These are phyloP conservation scores for Ciborinia camelliae DNA, from an alignment of 2,329 filamentous ascomycete species.

Conservation along the genomic window DNA sequence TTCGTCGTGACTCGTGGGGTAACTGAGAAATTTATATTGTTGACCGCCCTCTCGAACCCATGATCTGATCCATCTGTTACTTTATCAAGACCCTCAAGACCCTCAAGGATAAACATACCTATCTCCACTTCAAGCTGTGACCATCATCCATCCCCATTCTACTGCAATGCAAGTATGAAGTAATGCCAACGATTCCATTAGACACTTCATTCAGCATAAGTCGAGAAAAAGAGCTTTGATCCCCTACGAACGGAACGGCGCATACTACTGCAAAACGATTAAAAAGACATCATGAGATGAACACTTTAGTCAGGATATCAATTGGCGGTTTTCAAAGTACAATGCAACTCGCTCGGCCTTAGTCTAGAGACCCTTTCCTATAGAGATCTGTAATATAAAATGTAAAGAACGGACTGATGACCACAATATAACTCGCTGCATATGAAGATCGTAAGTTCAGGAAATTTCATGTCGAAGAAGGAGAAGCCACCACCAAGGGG, in stretches of 20 bases:
- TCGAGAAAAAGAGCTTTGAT: neutral
- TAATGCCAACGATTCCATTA: slow-evolving; percentile 1
- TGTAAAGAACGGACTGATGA: slow-evolving; percentile 29
- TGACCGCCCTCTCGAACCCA: no score
- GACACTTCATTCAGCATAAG: slow-evolving; percentile 12
- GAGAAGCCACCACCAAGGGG: slow-evolving; percentile 24
- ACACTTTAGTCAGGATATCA: slow-evolving; percentile 30
- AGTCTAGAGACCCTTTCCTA: slow-evolving; percentile 31
- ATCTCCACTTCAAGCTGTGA: slow-evolving; percentile 7
- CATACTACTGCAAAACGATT: neutral
- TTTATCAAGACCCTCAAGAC: no score
- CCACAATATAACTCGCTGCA: slow-evolving; percentile 32
- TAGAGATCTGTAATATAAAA: slow-evolving; percentile 35
- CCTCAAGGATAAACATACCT: neutral
- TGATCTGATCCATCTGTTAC: no score
- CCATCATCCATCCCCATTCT: neutral
- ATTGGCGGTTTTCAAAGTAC: slow-evolving; percentile 28
- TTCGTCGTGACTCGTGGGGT: neutral
- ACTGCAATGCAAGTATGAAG: neutral
- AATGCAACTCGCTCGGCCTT: slow-evolving; percentile 32
- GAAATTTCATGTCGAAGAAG: slow-evolving; percentile 25
- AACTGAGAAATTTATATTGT: neutral
- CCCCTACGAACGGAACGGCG: neutral
- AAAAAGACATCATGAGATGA: slow-evolving; percentile 6
- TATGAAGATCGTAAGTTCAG: slow-evolving; percentile 35